Conservation (phyloP, 2,329 filamentous ascomycete genomes). For the Ophiostoma tasmaniense region DNA sequence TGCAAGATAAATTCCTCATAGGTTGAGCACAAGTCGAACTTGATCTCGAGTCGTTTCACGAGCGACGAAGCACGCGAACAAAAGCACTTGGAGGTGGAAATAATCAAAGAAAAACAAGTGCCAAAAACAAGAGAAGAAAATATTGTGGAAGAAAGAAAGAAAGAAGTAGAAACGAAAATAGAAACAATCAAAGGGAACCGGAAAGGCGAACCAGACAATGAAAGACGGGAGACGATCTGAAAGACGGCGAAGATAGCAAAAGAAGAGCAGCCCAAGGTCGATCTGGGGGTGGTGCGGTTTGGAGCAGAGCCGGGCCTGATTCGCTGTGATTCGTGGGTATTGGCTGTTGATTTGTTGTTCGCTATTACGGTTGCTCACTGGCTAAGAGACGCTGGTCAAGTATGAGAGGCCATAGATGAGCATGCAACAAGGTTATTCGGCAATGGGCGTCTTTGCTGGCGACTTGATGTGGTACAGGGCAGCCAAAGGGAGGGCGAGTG, state of each 20-base stretch:
- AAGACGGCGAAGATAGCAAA: not conserved
- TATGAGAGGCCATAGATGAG: not conserved
- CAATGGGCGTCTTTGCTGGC: not conserved
- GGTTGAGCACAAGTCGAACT: not conserved
- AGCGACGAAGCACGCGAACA: not conserved
- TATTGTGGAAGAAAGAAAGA: not conserved
- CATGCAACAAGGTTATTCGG: not conserved
- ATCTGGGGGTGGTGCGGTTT: not conserved
- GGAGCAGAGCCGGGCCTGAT: not conserved
- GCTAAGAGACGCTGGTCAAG: not conserved
- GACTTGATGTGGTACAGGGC: not conserved
- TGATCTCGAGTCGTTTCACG: not conserved
- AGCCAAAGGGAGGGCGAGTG: not conserved
- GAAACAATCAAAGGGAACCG: not conserved
- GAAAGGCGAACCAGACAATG: not conserved
- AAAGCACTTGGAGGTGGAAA: not conserved
- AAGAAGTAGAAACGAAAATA: not conserved
- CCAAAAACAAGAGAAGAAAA: not conserved
- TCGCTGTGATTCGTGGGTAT: not conserved
- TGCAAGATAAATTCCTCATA: not conserved
- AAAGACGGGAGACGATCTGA: not conserved
- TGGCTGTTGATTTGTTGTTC: not conserved
- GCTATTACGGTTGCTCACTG: not conserved
- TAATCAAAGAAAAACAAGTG: not conserved
- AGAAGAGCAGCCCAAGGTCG: not conserved